Evolutionary conservation across 1,139 yeast genomes (phyloP).

Genomic region (Wickerhamomyces sp.): DNA sequence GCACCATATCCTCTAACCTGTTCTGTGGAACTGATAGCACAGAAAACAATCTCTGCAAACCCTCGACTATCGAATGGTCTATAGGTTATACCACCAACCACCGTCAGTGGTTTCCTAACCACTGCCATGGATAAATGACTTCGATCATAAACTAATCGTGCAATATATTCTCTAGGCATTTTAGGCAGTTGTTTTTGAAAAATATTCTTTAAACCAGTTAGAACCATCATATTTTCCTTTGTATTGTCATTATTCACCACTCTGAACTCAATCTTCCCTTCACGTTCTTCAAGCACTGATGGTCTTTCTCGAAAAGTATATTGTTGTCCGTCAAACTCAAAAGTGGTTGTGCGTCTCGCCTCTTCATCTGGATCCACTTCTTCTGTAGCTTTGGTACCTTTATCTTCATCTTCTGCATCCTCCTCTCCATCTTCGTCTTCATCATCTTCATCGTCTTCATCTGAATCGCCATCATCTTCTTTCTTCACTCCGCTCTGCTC

Average conservation of each 20-base stretch:
- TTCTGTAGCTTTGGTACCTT: conserved; percentile 19
- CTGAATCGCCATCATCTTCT: conserved; percentile 23
- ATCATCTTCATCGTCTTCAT: conserved; percentile 20
- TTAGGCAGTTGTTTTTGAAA: conserved; percentile 97
- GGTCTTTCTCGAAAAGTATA: conserved; percentile 90
- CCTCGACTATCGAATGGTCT: conserved; percentile 86
- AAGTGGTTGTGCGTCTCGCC: conserved; percentile 44
- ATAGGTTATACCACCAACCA: conserved; percentile 96
- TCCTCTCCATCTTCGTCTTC: conserved; percentile 22
- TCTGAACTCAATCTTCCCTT: conserved; percentile 86
- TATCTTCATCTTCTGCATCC: conserved; percentile 23
- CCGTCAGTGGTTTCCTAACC: conserved; percentile 85
- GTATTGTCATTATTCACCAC: conserved; percentile 95
- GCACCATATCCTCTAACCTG: conserved; percentile 99
- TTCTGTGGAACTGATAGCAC: conserved; percentile 96
- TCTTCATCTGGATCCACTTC: conserved; percentile 29
- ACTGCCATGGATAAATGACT: conserved; percentile 96
- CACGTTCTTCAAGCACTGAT: conserved; percentile 87
- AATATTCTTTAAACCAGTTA: conserved; percentile 92
- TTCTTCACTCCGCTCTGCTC: conserved; percentile 24
- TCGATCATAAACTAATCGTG: conserved; percentile 89
- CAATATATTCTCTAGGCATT: conserved; percentile 97
- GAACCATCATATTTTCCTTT: conserved; percentile 79
- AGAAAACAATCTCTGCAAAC: conserved; percentile 97
- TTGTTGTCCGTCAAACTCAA: conserved; percentile 70